A percentile compares a stretch with the other conserved stretches of the same genome.
Conservation (phyloP, 345 rosid genomes). For the Microthlaspi erraticum region DNA sequence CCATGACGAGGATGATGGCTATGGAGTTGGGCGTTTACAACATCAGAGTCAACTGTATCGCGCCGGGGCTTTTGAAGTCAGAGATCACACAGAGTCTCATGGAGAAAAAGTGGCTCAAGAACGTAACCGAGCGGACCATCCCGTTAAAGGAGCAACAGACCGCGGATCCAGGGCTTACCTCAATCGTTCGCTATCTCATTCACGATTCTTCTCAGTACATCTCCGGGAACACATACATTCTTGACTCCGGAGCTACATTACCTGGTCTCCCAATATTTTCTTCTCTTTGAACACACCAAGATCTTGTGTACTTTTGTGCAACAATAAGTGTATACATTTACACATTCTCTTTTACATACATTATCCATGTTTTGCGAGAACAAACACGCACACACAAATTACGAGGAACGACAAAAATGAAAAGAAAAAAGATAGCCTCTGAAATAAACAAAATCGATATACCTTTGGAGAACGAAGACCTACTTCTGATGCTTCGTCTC, state of each 20-base stretch:
- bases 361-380: conserved; percentile 5
- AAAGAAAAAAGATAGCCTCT: conserved; percentile 4
- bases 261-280: conserved; percentile 72
- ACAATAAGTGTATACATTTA: conserved; percentile 31
- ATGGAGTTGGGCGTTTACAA: conserved; percentile 66
- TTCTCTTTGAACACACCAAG: conserved; percentile 53
- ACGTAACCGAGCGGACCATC: no score
- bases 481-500: conserved; percentile 53
- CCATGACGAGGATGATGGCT: conserved; percentile 83
- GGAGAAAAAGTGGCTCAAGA: conserved; percentile 64
- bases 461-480: conserved; percentile 41
- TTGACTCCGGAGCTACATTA: conserved; percentile 64
- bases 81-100: conserved; percentile 73
- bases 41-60: conserved; percentile 77
- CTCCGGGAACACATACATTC: conserved; percentile 66
- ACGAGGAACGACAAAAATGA: neutral
- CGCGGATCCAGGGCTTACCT: conserved; percentile 68
- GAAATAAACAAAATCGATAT: conserved; percentile 37
- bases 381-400: conserved; percentile 5
- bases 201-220: conserved; percentile 68
- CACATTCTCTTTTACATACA: conserved; percentile 35
- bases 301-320: conserved; percentile 2
- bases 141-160: conserved; percentile 60
- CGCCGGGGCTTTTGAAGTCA: conserved; percentile 73
- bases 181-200: conserved; percentile 67